Evolutionary conservation across 805 yeast genomes (phyloP).

Genomic region (Kodamaea kakaduensis): DNA sequence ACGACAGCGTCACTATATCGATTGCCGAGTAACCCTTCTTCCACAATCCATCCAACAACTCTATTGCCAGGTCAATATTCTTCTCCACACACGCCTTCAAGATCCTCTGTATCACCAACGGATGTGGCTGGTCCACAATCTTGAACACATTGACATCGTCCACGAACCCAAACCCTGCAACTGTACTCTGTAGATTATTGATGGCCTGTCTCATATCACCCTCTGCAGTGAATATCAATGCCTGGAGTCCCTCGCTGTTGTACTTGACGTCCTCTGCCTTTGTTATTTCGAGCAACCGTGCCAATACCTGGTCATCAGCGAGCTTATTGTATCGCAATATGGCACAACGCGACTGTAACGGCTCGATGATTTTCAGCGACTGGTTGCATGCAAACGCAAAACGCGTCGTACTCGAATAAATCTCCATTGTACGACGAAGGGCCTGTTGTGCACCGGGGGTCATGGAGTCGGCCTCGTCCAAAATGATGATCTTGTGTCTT

Average conservation of each 20-base stretch:
- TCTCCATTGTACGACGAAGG: conserved; percentile 89
- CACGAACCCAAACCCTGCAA: conserved; percentile 90
- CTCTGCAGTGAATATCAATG: conserved; percentile 90
- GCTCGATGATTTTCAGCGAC: conserved; percentile 91
- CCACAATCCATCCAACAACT: conserved; percentile 69
- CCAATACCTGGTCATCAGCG: conserved; percentile 79
- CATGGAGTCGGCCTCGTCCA: conserved; percentile 97
- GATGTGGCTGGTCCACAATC: conserved; percentile 96
- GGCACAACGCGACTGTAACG: conserved; percentile 94
- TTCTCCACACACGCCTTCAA: conserved; percentile 39
- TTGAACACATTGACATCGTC: conserved; percentile 89
- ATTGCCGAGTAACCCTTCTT: conserved; percentile 87
- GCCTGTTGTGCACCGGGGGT: conserved; percentile 97
- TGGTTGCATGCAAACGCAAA: conserved; percentile 99
- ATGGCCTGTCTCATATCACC: conserved; percentile 99
- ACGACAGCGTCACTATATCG: conserved; percentile 87
- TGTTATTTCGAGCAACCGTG: conserved; percentile 67
- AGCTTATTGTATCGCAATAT: conserved; percentile 79
- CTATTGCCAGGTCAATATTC: conserved; percentile 62
- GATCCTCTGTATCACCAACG: conserved; percentile 68
- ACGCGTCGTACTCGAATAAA: conserved; percentile 91
- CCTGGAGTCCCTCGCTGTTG: conserved; percentile 87
- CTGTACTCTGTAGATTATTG: conserved; percentile 89
- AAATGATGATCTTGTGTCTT: conserved; percentile 84
- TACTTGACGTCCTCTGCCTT: conserved; percentile 68